Evolutionary conservation across 2,329 filamentous ascomycete genomes (phyloP).

Genomic region (Penicillium palitans): DNA sequence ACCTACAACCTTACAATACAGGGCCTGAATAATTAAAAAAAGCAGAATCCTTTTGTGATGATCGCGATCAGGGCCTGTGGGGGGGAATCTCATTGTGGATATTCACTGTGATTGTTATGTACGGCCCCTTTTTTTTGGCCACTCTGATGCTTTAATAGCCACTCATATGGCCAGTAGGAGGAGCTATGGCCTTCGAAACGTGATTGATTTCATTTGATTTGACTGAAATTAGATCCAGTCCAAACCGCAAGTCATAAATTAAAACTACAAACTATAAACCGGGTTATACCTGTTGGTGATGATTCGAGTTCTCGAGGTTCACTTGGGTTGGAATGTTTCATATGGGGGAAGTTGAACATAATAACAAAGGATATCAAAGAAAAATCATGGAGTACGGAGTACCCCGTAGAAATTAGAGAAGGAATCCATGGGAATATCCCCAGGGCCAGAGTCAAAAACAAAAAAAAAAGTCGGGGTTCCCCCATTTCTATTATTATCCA

Average conservation of each 20-base stretch:
- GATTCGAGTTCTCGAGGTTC: background rate
- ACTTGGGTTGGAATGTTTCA: conserved; percentile 1
- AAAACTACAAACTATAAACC: background rate
- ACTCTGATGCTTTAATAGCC: background rate
- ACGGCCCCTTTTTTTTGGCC: conserved; percentile 9
- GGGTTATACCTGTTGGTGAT: background rate
- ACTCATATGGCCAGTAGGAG: conserved; percentile 3
- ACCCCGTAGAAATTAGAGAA: background rate
- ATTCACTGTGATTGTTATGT: conserved; percentile 3
- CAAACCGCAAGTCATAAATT: background rate
- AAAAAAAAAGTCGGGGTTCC: background rate
- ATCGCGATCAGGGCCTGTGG: conserved; percentile 13
- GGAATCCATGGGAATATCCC: background rate
- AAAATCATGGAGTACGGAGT: background rate
- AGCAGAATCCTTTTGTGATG: background rate
- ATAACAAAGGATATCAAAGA: background rate
- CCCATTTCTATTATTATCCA: background rate
- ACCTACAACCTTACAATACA: background rate
- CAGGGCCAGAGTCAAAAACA: background rate
- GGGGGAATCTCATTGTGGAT: conserved; percentile 9
- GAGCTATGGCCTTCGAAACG: conserved; percentile 14
- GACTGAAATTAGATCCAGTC: background rate
- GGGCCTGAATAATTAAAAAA: conserved; percentile 5
- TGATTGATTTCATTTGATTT: conserved; percentile 7
- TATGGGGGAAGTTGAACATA: background rate